Conservation (phyloP, 2,329 filamentous ascomycete genomes). For the Colletotrichum sp. region DNA sequence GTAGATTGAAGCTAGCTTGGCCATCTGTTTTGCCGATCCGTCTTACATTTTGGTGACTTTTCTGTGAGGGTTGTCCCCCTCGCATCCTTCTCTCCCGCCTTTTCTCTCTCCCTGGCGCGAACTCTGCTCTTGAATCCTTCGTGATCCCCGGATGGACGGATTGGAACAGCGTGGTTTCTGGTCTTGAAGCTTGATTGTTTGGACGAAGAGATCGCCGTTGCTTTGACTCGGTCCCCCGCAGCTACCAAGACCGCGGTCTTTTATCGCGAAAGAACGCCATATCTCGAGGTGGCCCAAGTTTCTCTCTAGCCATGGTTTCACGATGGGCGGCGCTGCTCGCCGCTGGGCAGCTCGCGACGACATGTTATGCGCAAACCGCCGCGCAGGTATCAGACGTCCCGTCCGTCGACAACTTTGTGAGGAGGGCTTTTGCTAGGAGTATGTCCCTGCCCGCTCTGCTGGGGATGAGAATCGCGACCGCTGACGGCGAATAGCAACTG, state of each 20-base stretch:
- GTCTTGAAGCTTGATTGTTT: background rate
- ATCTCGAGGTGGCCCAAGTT: background rate
- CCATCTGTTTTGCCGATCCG: background rate
- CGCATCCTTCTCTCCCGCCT: background rate
- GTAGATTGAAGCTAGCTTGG: background rate
- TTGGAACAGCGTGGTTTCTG: background rate
- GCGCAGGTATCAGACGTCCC: background rate
- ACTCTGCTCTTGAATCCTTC: background rate
- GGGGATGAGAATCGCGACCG: background rate
- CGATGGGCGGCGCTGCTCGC: background rate
- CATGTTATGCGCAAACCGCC: background rate
- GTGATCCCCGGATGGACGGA: background rate
- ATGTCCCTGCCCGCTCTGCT: background rate
- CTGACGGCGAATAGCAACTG: conserved; percentile 2
- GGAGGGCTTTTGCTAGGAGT: conserved; percentile 10
- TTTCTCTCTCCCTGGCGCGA: background rate
- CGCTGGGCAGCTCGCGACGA: background rate
- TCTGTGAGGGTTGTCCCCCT: background rate
- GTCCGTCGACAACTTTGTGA: background rate
- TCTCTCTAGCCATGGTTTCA: background rate
- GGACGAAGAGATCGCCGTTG: background rate
- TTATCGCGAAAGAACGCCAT: background rate
- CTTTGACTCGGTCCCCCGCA: background rate
- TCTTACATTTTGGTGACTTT: background rate
- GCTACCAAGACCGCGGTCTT: background rate